A percentile compares a stretch with the other conserved stretches of the same genome.
Conservation (phyloP, 176 grass and related monocot genomes). For the Cenchrus fungigraminus region DNA sequence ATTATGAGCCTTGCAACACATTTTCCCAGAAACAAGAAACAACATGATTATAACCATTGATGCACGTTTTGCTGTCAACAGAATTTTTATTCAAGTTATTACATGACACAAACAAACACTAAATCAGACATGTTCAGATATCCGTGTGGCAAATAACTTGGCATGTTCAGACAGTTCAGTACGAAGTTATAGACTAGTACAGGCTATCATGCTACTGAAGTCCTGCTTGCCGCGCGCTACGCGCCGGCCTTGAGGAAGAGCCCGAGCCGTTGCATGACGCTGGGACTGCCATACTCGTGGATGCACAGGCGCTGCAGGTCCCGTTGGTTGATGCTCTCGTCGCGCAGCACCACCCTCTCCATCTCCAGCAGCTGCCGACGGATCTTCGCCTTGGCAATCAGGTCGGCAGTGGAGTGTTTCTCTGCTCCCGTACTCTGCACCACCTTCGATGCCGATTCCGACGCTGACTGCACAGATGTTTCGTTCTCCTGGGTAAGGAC, state of each 20-base stretch:
- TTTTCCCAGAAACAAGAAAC: too few species aligned
- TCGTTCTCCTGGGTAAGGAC: background rate
- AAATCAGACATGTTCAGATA: background rate
- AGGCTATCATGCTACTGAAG: background rate
- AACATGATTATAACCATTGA: too few species aligned
- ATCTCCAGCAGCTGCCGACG: background rate
- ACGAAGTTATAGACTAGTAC: too few species aligned
- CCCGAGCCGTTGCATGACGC: background rate
- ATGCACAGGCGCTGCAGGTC: background rate
- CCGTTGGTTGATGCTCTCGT: background rate
- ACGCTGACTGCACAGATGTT: background rate
- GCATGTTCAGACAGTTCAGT: background rate
- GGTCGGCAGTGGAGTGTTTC: too few species aligned
- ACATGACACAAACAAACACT: background rate
- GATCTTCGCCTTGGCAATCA: background rate
- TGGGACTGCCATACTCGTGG: background rate
- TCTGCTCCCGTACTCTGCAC: background rate
- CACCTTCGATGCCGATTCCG: background rate
- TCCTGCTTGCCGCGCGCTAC: background rate
- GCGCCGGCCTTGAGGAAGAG: constrained; percentile 11
- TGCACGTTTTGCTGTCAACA: background rate
- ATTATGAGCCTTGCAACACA: background rate
- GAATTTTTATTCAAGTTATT: background rate
- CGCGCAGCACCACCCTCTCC: background rate
- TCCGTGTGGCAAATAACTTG: background rate